Percentiles rank a stretch among this genome's conserved stretches.
Evolutionary conservation across 495 filamentous ascomycete genomes (phyloP).

Genomic region (Hypoxylon cercidicola): DNA sequence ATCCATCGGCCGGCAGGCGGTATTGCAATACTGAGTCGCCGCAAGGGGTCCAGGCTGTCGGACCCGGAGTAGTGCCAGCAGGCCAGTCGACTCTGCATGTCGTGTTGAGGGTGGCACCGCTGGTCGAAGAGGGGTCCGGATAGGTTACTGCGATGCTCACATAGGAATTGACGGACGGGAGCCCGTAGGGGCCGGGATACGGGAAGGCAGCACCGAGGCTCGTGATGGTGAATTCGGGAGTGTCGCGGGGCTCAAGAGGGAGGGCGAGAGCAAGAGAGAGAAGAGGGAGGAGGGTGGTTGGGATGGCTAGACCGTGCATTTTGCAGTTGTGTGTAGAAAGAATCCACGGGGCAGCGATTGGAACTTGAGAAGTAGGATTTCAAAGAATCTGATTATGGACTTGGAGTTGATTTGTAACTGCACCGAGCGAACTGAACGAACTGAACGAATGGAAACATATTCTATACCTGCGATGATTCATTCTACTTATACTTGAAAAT

Average conservation of each 20-base stretch:
- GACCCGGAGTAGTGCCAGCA: slow-evolving; percentile 24
- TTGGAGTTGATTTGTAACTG: neutral
- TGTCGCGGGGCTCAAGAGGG: slow-evolving; percentile 28
- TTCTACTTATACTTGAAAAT: slow-evolving; percentile 24
- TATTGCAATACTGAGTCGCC: slow-evolving; percentile 25
- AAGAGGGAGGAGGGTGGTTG: slow-evolving; percentile 31
- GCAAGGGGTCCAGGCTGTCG: slow-evolving; percentile 38
- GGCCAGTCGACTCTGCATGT: slow-evolving; percentile 40
- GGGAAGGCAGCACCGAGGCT: slow-evolving; percentile 38
- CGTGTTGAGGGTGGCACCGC: slow-evolving; percentile 54
- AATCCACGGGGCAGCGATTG: neutral
- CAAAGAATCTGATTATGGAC: neutral
- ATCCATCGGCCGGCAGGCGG: slow-evolving; percentile 36
- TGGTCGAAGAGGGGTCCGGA: slow-evolving; percentile 74
- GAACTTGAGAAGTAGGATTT: slow-evolving; percentile 2
- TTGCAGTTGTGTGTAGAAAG: neutral
- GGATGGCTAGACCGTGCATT: slow-evolving; percentile 20
- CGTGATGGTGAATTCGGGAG: slow-evolving; percentile 38
- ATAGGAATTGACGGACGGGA: slow-evolving; percentile 29
- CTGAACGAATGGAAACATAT: slow-evolving; percentile 2
- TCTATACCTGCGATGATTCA: slow-evolving; percentile 1
- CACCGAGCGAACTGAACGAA: too few species aligned
- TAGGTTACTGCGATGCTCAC: slow-evolving; percentile 61
- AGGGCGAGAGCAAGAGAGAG: slow-evolving; percentile 30
- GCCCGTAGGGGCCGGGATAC: slow-evolving; percentile 32